These are phyloP conservation scores for Thielaviopsis populi DNA, from an alignment of 2,329 filamentous ascomycete species.

Conservation along the genomic window DNA sequence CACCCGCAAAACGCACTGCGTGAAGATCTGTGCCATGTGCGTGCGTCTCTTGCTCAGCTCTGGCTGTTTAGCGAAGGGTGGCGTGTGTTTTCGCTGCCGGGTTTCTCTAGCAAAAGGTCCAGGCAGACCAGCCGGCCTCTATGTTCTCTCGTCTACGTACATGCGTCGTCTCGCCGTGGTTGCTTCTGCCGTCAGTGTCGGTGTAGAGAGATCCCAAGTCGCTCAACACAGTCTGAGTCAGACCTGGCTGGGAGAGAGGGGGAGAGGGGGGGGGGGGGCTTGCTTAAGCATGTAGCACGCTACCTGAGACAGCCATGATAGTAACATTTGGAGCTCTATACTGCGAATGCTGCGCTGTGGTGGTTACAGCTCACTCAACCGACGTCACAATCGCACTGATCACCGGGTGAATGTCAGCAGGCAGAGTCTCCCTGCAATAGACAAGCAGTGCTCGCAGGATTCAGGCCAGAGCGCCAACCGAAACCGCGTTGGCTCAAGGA, in stretches of 20 bases:
- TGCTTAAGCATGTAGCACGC: not conserved
- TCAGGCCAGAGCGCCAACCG: not conserved
- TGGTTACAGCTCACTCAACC: not conserved
- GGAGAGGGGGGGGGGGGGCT: no score
- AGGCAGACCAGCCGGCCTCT: not conserved
- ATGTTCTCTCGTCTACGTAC: no score
- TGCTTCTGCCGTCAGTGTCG: no score
- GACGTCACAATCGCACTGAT: no score
- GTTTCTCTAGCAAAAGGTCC: not conserved
- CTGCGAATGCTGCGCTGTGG: not conserved
- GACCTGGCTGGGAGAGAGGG: no score
- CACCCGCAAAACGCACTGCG: not conserved
- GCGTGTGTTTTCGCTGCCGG: not conserved
- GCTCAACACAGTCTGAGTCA: no score
- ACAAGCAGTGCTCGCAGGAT: not conserved
- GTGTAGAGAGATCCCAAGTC: no score
- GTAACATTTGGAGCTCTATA: not conserved
- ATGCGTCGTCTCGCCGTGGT: no score
- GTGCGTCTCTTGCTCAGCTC: not conserved
- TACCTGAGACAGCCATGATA: not conserved
- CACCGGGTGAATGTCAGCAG: no score
- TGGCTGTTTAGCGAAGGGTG: not conserved
- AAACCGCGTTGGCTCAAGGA: not conserved
- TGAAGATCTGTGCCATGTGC: not conserved
- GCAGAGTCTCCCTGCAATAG: no score